Evolutionary conservation across 192 early-diverging fungal genomes (phyloP), one percentile per base, ranked within the genome.

Genomic region (Umbelopsis sp.): DNA sequence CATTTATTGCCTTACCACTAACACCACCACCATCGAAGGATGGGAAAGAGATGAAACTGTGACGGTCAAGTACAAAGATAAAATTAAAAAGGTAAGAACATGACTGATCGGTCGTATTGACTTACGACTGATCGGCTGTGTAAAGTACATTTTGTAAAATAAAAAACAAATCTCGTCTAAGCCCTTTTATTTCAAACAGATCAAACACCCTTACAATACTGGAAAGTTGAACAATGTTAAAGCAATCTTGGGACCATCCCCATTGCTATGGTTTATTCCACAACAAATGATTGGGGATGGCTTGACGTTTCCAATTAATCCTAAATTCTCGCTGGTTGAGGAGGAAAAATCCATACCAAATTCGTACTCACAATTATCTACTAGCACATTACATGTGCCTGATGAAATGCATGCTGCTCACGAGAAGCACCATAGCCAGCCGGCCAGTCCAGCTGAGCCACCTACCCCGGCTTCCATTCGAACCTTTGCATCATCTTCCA

Each of bases 11-110:
- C 72, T 91, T 33, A 69, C 73, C 15, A 77, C 77, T 65, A 93
- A 94, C 70, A 88, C 88, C 9, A 93, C 93, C 0, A 96, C 94
- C 8, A 96, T 95, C 67, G 94, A 96, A 80, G 86, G 78, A 47
- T 89, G 87, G 79, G 93, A 94, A 75, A 92, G 89, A 70, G 85
- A 86, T 47, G 85, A 84, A 67, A 89, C 91, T 58, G 78, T 85
- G 0, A 83, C 85, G 7, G 82, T 95, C 70, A 84, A 89, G 55
- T 76, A 82, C 30, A 76, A 75, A 46, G 88, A 85, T 7, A 89
- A 86, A 52, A 84, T 95, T 35, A 73, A 76, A 71, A 68, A 82
- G 74, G 76, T 88, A 85, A 65, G 70, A 12, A 35, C 27, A 1
- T 49, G 2, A n/a, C 8, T 30, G 12, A 9, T 20, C 15, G 20